Evolutionary conservation across 345 rosid genomes (phyloP).

Genomic region (Euphorbia tirucalli): DNA sequence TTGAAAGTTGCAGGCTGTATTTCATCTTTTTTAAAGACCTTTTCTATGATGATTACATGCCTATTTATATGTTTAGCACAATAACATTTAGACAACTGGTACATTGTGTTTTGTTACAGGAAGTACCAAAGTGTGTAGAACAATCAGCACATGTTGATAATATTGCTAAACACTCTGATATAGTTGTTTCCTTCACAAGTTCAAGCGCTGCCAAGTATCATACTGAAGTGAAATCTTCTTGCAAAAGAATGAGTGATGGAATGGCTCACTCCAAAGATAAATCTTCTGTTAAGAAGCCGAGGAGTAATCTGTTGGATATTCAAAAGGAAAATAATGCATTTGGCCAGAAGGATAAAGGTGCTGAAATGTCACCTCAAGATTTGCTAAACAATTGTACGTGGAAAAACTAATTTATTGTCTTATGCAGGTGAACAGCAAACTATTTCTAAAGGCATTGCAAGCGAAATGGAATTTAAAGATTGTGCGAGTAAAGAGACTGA

Average conservation of each 20-base stretch:
- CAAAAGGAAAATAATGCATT: neutral
- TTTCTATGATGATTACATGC: no score
- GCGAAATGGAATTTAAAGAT: neutral
- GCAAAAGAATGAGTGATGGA: no score
- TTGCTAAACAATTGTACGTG: neutral
- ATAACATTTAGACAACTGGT: no score
- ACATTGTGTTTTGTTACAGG: constrained; percentile 3
- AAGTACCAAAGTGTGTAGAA: neutral
- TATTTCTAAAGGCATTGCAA: neutral
- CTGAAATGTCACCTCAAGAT: neutral
- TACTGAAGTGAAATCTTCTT: no score
- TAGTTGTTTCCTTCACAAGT: no score
- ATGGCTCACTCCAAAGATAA: neutral
- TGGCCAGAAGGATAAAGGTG: neutral
- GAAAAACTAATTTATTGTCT: neutral
- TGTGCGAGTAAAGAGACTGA: neutral
- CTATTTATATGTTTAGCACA: no score
- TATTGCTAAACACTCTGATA: no score
- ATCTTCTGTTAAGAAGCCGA: neutral
- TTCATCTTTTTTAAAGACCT: no score
- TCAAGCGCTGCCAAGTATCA: no score
- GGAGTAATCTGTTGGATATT: neutral
- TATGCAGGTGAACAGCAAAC: neutral
- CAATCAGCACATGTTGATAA: neutral
- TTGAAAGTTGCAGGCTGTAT: no score